Conservation (phyloP, 768 basidiomycete genomes). For the Sarcodon aspratus region DNA sequence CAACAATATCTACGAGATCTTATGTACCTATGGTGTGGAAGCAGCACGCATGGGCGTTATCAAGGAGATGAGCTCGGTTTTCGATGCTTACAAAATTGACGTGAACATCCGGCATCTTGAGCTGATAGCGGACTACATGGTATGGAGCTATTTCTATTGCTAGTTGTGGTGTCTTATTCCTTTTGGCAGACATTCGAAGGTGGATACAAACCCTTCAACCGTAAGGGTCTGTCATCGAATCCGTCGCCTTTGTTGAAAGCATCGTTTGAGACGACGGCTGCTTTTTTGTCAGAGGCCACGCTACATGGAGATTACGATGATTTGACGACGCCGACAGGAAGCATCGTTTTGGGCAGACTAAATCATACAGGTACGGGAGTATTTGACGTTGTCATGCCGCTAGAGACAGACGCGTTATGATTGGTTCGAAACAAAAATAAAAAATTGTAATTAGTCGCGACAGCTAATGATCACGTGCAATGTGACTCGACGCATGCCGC, state of each 20-base stretch:
- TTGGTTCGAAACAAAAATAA: not conserved
- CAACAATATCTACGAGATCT: constrained; percentile 88
- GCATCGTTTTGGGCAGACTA: constrained; percentile 83
- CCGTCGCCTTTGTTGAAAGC: constrained; percentile 96
- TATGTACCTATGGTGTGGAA: constrained; percentile 93
- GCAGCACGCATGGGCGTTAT: constrained; percentile 89
- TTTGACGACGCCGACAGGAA: constrained; percentile 80
- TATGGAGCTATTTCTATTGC: constrained; percentile 23
- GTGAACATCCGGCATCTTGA: constrained; percentile 92
- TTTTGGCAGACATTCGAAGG: constrained; percentile 83
- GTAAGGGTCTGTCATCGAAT: constrained; percentile 86
- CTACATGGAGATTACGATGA: constrained; percentile 94
- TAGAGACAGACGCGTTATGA: constrained; percentile 2
- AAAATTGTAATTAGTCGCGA: not conserved
- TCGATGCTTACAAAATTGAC: constrained; percentile 90
- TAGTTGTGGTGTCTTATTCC: not conserved
- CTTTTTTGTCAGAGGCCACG: constrained; percentile 87
- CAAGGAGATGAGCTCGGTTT: constrained; percentile 84
- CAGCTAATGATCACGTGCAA: not conserved
- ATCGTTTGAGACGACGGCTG: constrained; percentile 91
- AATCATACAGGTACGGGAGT: constrained; percentile 89
- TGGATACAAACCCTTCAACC: constrained; percentile 96
- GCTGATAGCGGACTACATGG: constrained; percentile 99
- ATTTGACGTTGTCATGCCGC: constrained; percentile 75
- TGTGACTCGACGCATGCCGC: not conserved